Evolutionary conservation across 176 grass and related monocot genomes (phyloP).

Genomic region (Rhipidocladum racemiflorum): DNA sequence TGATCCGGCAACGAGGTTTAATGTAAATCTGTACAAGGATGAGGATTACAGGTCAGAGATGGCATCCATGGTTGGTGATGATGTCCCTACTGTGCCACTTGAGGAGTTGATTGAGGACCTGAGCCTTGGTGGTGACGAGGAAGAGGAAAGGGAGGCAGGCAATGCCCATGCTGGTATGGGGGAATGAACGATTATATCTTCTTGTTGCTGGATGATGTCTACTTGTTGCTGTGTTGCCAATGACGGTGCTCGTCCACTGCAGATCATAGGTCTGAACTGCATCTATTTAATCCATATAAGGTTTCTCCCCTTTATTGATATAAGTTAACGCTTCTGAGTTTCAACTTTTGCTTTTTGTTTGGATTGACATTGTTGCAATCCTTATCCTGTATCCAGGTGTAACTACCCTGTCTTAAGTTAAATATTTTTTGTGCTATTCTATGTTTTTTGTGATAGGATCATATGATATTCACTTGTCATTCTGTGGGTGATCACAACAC

Average conservation of each 20-base stretch:
- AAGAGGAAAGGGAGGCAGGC: conserved; percentile 28
- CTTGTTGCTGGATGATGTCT: not conserved
- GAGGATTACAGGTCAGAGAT: conserved; percentile 81
- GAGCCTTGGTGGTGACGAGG: conserved; percentile 48
- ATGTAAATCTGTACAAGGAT: conserved; percentile 57
- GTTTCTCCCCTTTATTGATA: not conserved
- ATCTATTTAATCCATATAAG: conserved; percentile 21
- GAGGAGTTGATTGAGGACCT: conserved; percentile 80
- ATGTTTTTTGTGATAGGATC: conserved; percentile 18
- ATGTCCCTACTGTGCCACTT: conserved; percentile 59
- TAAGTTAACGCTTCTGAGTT: conserved; percentile 8
- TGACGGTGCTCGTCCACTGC: not conserved
- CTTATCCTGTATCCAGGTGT: not conserved
- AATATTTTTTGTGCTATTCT: not conserved
- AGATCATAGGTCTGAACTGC: conserved; percentile 28
- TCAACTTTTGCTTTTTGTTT: not conserved
- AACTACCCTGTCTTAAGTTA: not conserved
- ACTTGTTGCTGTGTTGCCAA: not conserved
- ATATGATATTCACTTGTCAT: not conserved
- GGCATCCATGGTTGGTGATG: conserved; percentile 71
- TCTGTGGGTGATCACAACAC: not conserved
- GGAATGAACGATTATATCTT: conserved; percentile 24
- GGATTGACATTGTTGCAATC: not conserved
- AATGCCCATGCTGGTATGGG: conserved; percentile 30
- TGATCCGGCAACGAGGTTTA: conserved; percentile 48